These are phyloP conservation scores for Taxawa tesnikishii DNA, from an alignment of 2,329 filamentous ascomycete species.

Conservation along the genomic window DNA sequence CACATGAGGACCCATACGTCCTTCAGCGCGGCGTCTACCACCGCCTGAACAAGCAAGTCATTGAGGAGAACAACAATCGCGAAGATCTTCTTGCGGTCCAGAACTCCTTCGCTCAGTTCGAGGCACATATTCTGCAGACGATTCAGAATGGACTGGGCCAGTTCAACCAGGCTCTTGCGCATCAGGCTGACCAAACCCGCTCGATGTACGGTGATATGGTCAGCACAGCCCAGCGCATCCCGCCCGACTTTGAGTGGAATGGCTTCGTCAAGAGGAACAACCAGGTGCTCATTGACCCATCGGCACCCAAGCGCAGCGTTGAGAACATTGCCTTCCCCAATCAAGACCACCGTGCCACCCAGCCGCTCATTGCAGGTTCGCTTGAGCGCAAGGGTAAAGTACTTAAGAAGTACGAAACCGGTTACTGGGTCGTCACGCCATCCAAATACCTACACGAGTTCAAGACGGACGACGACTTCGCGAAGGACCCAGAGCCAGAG, in stretches of 20 bases:
- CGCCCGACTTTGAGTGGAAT: slow-evolving; percentile 82
- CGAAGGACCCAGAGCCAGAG: slow-evolving; percentile 67
- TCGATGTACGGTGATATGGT: slow-evolving; percentile 78
- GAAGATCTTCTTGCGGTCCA: slow-evolving; percentile 89
- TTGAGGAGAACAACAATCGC: slow-evolving; percentile 91
- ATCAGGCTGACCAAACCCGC: slow-evolving; percentile 70
- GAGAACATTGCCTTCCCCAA: slow-evolving; percentile 75
- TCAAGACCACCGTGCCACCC: slow-evolving; percentile 68
- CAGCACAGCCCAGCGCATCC: slow-evolving; percentile 61
- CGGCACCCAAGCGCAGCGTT: slow-evolving; percentile 59
- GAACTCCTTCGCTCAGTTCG: slow-evolving; percentile 76
- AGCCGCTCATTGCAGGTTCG: slow-evolving; percentile 73
- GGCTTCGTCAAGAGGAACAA: slow-evolving; percentile 64
- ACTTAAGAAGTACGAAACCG: slow-evolving; percentile 65
- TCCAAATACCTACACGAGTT: slow-evolving; percentile 90
- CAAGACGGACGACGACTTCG: slow-evolving; percentile 73
- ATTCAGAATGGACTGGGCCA: slow-evolving; percentile 72
- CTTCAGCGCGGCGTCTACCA: slow-evolving; percentile 70
- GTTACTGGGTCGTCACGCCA: slow-evolving; percentile 84
- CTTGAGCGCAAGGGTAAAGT: slow-evolving; percentile 87
- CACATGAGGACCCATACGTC: slow-evolving; percentile 77
- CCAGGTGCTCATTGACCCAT: slow-evolving; percentile 65
- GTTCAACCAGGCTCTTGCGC: slow-evolving; percentile 69
- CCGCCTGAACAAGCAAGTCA: slow-evolving; percentile 77
- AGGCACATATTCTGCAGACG: slow-evolving; percentile 71